Evolutionary conservation across 306 rosid species (phyloP), one percentile per base, ranked within the genome.

Genomic region (Rosa chinensis): DNA sequence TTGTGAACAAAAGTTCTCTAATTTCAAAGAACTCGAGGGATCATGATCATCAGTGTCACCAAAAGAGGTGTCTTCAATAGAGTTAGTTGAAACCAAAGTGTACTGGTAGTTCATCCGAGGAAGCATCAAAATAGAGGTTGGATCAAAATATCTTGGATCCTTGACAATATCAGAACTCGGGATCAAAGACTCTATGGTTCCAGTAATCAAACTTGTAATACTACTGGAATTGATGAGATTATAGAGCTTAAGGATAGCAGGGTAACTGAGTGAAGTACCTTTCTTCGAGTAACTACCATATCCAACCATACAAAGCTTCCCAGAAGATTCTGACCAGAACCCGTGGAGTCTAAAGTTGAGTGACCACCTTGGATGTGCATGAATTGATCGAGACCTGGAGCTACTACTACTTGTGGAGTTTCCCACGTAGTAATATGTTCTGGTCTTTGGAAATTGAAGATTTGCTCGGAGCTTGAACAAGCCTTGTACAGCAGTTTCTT

Each of bases 291-390:
- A 69, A n/a, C 76, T 59, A 32, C 81, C 81, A 6, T 58, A 67
- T 3, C 92, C 93, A 73, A 91, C 89, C 89, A 85, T 82, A 74
- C 97, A 89, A 72, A 89, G 76, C 53, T 84, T 81, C 68, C 89
- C 91, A 6, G 82, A 80, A 62, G 92, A 77, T 68, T 64, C 66
- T 62, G 91, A 91, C 93, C 93, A 91, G 74, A 86, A 89, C 13
- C 93, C 97, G 9, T 61, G 70, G 56, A 91, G 87, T 37, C 2
- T 72, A 39, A 88, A 80, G 18, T 12, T 69, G 2, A 78, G 17
- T 13, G 63, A 21, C 0, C 8, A 9, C 49, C 39, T 44, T 20
- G 3, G 72, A 44, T 13, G 20, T 23, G 18, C 70, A 37, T 21
- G 45, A 14, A 18, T 8, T 55, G 53, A 74, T 18, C 13, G 59